Percentiles rank a stretch among this genome's conserved stretches.
Evolutionary conservation across 768 basidiomycete genomes (phyloP).

Genomic region (Rhizopogon rudus): DNA sequence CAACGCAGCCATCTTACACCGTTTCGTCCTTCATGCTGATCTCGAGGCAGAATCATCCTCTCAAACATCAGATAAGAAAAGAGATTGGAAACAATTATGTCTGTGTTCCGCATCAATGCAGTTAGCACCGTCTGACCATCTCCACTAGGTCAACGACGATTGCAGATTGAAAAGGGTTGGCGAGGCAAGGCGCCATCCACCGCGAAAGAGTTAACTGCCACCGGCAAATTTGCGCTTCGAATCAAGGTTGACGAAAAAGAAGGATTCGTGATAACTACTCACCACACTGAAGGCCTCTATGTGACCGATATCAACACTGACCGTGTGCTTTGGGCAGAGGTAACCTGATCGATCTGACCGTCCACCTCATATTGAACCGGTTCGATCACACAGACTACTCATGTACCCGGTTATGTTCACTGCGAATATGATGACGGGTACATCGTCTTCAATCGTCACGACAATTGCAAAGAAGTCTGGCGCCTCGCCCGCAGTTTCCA

Average conservation of each 20-base stretch:
- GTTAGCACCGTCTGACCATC: conserved; percentile 8
- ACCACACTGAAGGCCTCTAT: conserved; percentile 45
- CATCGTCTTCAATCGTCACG: conserved; percentile 60
- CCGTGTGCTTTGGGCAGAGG: conserved; percentile 50
- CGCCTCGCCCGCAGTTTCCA: conserved; percentile 35
- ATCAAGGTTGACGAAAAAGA: conserved; percentile 70
- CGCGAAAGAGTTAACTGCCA: conserved; percentile 27
- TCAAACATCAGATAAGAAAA: conserved; percentile 25
- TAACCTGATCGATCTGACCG: background rate
- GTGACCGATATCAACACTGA: conserved; percentile 53
- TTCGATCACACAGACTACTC: conserved; percentile 1
- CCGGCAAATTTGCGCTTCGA: conserved; percentile 50
- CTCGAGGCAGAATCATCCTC: conserved; percentile 28
- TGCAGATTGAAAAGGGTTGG: conserved; percentile 49
- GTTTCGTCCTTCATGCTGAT: conserved; percentile 32
- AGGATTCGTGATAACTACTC: conserved; percentile 57
- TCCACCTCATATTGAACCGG: background rate
- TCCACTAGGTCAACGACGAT: conserved; percentile 40
- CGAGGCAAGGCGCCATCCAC: conserved; percentile 41
- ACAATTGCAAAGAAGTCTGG: conserved; percentile 69
- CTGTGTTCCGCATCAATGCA: conserved; percentile 1
- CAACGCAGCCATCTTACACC: conserved; percentile 48
- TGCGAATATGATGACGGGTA: conserved; percentile 72
- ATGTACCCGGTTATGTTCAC: conserved; percentile 43
- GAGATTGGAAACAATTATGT: conserved; percentile 63